These are phyloP conservation scores for Kurtzmaniella cleridarum DNA, from an alignment of 805 yeast genomes.

Conservation along the genomic window DNA sequence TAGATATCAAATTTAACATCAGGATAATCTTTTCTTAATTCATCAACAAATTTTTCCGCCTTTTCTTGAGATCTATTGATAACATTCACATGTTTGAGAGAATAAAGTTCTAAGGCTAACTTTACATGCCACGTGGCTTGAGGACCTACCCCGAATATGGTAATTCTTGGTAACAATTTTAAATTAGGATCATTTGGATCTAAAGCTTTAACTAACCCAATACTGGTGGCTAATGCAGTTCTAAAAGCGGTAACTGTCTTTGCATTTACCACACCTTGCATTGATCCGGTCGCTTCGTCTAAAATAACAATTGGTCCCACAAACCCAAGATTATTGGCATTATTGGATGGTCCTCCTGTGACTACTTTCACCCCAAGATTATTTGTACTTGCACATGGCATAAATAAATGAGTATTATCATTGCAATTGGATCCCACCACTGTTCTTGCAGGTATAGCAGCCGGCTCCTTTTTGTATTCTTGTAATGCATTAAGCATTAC, in stretches of 20 bases:
- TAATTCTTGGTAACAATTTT: constrained; percentile 19
- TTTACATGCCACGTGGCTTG: constrained; percentile 63
- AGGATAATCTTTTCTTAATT: constrained; percentile 22
- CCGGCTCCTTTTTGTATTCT: constrained; percentile 38
- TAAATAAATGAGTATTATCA: constrained; percentile 49
- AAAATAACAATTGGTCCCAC: constrained; percentile 51
- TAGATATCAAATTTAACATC: constrained; percentile 17
- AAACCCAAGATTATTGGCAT: constrained; percentile 41
- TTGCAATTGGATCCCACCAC: constrained; percentile 35
- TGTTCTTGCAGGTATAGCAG: constrained; percentile 50
- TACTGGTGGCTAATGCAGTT: constrained; percentile 54
- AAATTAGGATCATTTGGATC: constrained; percentile 17
- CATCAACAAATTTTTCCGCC: constrained; percentile 25
- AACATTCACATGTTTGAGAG: constrained; percentile 38
- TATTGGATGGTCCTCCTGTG: constrained; percentile 43
- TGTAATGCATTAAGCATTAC: constrained; percentile 32
- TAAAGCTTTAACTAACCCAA: constrained; percentile 37
- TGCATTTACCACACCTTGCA: constrained; percentile 53
- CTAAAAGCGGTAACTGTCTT: constrained; percentile 58
- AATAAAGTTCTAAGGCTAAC: constrained; percentile 37
- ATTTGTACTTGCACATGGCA: constrained; percentile 56
- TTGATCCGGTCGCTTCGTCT: constrained; percentile 45
- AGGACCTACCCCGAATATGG: constrained; percentile 56
- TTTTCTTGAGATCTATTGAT: constrained; percentile 40
- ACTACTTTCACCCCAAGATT: constrained; percentile 56